Evolutionary conservation across 345 rosid genomes (phyloP).

Genomic region (Carallia brachiata): DNA sequence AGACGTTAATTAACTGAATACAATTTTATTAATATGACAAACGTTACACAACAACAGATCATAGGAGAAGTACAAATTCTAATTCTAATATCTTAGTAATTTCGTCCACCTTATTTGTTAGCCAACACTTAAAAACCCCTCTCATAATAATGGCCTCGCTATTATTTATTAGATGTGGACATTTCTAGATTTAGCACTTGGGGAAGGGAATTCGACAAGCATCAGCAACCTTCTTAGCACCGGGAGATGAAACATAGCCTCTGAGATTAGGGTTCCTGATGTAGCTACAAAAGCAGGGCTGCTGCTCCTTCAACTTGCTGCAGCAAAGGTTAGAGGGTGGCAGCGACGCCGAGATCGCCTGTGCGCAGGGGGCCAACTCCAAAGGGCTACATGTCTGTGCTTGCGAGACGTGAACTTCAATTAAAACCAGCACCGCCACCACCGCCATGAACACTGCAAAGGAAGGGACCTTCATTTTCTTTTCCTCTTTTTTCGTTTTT

Average conservation of each 20-base stretch:
- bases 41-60: too few species aligned
- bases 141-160: too few species aligned
- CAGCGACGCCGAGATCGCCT: conserved; percentile 30
- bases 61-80: too few species aligned
- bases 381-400: conserved; percentile 48
- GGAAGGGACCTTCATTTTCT: conserved; percentile 1
- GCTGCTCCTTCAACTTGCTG: conserved; percentile 53
- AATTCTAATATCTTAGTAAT: too few species aligned
- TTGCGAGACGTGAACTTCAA: conserved; percentile 19
- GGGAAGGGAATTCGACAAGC: conserved; percentile 56
- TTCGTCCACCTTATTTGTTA: too few species aligned
- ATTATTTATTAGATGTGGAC: too few species aligned
- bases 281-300: conserved; percentile 63
- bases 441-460: conserved; percentile 6
- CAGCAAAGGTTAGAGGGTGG: conserved; percentile 53
- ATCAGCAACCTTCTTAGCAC: conserved; percentile 34
- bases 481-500: neutral
- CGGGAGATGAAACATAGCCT: conserved; percentile 46
- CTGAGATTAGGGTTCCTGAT: conserved; percentile 41
- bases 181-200: too few species aligned
- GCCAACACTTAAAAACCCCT: too few species aligned
- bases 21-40: too few species aligned
- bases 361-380: conserved; percentile 50
- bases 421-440: conserved; percentile 6
- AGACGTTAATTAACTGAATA: too few species aligned